Conservation (phyloP, 164 flowering plant genomes). For the Magnolia changhungtana region DNA sequence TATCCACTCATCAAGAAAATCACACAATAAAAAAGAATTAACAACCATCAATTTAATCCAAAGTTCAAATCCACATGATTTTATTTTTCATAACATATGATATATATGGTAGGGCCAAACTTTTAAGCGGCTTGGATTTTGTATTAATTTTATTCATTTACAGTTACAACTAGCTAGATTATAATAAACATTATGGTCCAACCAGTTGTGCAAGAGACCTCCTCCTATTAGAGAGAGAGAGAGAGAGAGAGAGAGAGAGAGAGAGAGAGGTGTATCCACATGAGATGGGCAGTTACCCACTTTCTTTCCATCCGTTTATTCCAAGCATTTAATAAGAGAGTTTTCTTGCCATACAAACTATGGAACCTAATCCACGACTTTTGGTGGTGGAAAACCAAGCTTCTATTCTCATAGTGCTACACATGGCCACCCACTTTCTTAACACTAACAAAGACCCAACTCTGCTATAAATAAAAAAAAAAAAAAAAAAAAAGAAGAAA, state of each 20-base stretch:
- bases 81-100: too few species aligned
- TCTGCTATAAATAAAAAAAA: neutral
- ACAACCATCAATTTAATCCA: too few species aligned
- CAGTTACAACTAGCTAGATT: too few species aligned
- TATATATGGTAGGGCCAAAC: too few species aligned
- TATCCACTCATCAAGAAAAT: too few species aligned
- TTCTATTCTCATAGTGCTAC: conserved; percentile 15
- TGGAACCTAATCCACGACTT: conserved; percentile 30
- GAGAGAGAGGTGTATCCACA: conserved; percentile 19
- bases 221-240: neutral
- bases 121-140: too few species aligned
- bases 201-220: too few species aligned
- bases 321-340: conserved; percentile 24
- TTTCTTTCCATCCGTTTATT: conserved; percentile 30
- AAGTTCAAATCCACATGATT: too few species aligned
- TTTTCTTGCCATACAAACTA: conserved; percentile 38
- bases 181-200: too few species aligned
- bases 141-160: too few species aligned
- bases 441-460: neutral
- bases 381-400: conserved; percentile 23
- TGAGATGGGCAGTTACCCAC: conserved; percentile 27
- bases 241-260: too few species aligned
- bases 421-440: conserved; percentile 14
- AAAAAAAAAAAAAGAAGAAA: neutral
- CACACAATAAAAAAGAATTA: too few species aligned